These are phyloP conservation scores for Talaromyces albobiverticillius DNA, from an alignment of 2,329 filamentous ascomycete species.

Conservation along the genomic window DNA sequence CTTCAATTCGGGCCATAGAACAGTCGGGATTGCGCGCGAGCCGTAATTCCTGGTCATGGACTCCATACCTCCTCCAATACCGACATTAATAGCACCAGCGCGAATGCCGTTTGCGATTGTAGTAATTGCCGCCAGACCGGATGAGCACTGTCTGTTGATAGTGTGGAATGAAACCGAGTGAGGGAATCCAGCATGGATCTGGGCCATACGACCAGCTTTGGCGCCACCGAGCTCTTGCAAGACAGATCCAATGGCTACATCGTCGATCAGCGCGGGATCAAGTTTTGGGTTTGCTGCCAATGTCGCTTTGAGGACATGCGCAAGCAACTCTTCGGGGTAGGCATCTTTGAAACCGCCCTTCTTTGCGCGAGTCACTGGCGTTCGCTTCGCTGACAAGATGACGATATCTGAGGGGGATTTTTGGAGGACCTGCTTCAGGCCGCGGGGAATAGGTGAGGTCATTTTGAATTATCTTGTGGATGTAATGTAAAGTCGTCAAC, in stretches of 20 bases:
- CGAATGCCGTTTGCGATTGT: constrained; percentile 71
- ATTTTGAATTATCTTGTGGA: constrained; percentile 38
- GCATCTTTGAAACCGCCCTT: constrained; percentile 82
- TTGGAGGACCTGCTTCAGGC: constrained; percentile 71
- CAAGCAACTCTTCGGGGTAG: constrained; percentile 85
- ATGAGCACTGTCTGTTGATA: constrained; percentile 82
- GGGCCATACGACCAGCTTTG: constrained; percentile 88
- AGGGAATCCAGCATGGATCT: constrained; percentile 77
- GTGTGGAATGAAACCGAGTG: constrained; percentile 75
- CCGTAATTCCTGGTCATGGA: constrained; percentile 95
- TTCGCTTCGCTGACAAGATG: constrained; percentile 86
- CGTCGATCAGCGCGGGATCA: constrained; percentile 67
- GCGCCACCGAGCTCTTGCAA: constrained; percentile 85
- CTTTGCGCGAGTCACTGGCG: constrained; percentile 78
- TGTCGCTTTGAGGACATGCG: constrained; percentile 61
- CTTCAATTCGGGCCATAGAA: constrained; percentile 72
- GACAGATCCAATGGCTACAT: constrained; percentile 83
- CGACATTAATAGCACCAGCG: constrained; percentile 67
- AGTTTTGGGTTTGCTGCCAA: constrained; percentile 70
- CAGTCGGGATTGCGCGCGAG: constrained; percentile 74
- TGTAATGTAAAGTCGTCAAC: too few relatives aligned
- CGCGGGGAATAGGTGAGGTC: constrained; percentile 55
- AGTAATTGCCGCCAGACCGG: constrained; percentile 73
- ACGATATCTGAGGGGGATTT: constrained; percentile 81
- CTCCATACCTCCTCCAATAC: constrained; percentile 89